Evolutionary conservation across 179 eudicot genomes (phyloP).

Genomic region (Silene coronaria): DNA sequence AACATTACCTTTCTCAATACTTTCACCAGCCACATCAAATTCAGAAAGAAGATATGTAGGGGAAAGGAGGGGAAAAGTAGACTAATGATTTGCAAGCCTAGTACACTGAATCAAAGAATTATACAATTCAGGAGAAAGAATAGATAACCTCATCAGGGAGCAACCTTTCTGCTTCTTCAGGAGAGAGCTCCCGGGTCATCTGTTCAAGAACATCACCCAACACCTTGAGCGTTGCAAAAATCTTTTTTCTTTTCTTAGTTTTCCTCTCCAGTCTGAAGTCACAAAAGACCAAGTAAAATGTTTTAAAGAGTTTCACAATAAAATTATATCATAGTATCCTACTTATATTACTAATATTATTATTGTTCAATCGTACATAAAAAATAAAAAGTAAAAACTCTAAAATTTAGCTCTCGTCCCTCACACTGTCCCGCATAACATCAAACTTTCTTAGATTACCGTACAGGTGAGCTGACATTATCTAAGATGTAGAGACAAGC

Average conservation of each 20-base stretch:
- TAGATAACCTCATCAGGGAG: constrained; percentile 80
- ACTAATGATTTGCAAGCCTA: background rate
- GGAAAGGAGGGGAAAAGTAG: background rate
- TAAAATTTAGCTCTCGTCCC: background rate
- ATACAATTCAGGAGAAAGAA: background rate
- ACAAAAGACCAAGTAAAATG: background rate
- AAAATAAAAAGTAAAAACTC: background rate
- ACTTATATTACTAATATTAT: too few species aligned
- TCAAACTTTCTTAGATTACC: background rate
- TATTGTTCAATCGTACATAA: too few species aligned
- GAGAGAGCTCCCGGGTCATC: constrained; percentile 78
- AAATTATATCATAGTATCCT: too few species aligned
- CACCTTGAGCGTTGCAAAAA: constrained; percentile 90
- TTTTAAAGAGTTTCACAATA: constrained; percentile 1
- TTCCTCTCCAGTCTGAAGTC: constrained; percentile 74
- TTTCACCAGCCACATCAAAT: too few species aligned
- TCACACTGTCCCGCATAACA: constrained; percentile 3
- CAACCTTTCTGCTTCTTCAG: constrained; percentile 81
- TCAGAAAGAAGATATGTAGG: background rate
- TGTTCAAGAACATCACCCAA: constrained; percentile 84
- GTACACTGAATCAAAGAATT: background rate
- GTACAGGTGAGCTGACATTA: background rate
- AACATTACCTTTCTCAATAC: background rate
- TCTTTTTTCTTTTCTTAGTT: constrained; percentile 80
- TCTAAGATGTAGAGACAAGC: background rate